Percentiles rank a stretch among this genome's conserved stretches.
phyloP scores from a whole-genome alignment of 805 yeast genomes.

The Saturnispora bothae region DNA sequence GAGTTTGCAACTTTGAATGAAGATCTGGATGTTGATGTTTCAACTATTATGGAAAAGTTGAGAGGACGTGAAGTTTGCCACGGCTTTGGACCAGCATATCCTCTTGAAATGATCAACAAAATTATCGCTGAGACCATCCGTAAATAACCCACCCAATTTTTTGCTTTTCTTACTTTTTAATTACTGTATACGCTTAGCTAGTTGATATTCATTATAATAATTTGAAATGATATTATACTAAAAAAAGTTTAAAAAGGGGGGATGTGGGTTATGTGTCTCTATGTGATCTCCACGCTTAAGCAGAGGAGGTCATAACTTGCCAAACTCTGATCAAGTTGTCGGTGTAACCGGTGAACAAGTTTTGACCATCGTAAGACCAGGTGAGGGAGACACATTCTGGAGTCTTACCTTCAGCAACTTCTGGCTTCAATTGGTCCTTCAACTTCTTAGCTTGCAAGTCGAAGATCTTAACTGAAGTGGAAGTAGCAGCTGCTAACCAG shows the following conservation, averaged over 20 bases:
- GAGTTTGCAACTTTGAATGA: slow-evolving; percentile 39
- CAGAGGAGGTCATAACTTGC: slow-evolving; percentile 92
- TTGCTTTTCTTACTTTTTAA: too few relatives aligned
- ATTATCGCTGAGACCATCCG: slow-evolving; percentile 18
- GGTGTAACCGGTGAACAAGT: slow-evolving; percentile 99
- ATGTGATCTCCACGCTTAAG: slow-evolving; percentile 18
- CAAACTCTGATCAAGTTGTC: slow-evolving; percentile 99
- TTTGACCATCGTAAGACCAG: slow-evolving; percentile 99
- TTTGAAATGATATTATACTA: slow-evolving; percentile 2
- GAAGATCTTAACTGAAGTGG: slow-evolving; percentile 96
- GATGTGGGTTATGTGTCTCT: too few relatives aligned
- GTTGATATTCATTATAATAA: too few relatives aligned
- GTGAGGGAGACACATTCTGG: slow-evolving; percentile 97
- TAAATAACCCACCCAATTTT: too few relatives aligned
- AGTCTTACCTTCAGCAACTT: slow-evolving; percentile 91
- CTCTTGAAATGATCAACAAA: slow-evolving; percentile 33
- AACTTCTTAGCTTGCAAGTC: slow-evolving; percentile 90
- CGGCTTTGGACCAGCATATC: slow-evolving; percentile 67
- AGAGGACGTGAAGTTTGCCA: slow-evolving; percentile 69
- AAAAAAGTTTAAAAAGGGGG: slow-evolving; percentile 8
- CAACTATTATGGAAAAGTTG: slow-evolving; percentile 45
- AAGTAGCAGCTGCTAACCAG: slow-evolving; percentile 99
- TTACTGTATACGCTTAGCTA: too few relatives aligned
- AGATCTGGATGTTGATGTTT: slow-evolving; percentile 41
- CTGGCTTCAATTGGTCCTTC: slow-evolving; percentile 97